phyloP scores from a whole-genome alignment of 176 grass and related monocot genomes.

The Juncus inflexus region DNA sequence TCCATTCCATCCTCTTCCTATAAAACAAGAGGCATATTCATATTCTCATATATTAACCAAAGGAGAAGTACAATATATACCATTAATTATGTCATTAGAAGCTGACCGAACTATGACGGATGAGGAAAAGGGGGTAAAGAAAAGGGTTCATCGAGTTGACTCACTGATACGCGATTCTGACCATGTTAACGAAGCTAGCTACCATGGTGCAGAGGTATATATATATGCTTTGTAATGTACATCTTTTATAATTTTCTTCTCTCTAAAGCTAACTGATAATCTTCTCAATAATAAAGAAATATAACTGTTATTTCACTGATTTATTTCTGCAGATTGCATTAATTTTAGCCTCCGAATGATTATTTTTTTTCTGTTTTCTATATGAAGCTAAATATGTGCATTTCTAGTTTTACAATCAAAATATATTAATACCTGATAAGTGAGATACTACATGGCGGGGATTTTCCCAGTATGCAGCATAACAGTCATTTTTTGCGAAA shows the following conservation, averaged over 20 bases:
- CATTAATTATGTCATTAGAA: constrained; percentile 20
- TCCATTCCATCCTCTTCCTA: neutral
- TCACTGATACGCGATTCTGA: constrained; percentile 51
- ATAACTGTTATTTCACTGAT: neutral
- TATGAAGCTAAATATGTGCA: neutral
- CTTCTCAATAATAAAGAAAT: constrained; percentile 2
- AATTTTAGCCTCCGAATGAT: neutral
- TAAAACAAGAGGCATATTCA: neutral
- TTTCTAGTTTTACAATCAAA: neutral
- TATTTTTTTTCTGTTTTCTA: neutral
- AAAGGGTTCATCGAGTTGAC: constrained; percentile 29
- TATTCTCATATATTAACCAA: neutral
- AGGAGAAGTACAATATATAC: neutral
- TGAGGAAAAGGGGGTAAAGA: neutral
- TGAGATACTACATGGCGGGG: no score
- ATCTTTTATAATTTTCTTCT: neutral
- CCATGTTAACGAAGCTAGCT: constrained; percentile 28
- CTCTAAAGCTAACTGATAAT: neutral
- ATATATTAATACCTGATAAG: no score
- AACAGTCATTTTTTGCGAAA: no score
- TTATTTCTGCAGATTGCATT: neutral
- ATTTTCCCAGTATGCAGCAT: no score
- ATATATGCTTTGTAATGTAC: neutral
- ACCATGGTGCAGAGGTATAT: constrained; percentile 34
- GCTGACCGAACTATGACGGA: constrained; percentile 2